These are phyloP conservation scores for Monotropa hypopitys DNA, from an alignment of 179 eudicot genomes.

Conservation along the genomic window DNA sequence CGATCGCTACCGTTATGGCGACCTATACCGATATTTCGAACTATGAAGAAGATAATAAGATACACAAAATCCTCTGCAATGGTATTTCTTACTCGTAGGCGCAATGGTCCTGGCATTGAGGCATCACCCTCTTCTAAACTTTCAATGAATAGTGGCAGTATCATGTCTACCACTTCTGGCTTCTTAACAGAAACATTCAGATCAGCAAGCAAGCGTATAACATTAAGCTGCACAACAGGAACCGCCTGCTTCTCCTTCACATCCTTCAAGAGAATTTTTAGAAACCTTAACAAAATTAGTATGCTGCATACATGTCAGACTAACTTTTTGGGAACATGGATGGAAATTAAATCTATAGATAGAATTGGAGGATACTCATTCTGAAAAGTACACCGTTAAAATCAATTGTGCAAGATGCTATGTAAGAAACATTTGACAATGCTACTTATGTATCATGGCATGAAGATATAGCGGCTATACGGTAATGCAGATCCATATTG, in stretches of 20 bases:
- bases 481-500: background rate
- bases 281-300: background rate
- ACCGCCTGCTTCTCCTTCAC: slow-evolving; percentile 58
- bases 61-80: background rate
- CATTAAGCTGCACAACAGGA: slow-evolving; percentile 68
- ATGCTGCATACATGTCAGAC: background rate
- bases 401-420: background rate
- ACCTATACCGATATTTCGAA: background rate
- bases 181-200: slow-evolving; percentile 65
- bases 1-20: background rate
- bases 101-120: slow-evolving; percentile 69
- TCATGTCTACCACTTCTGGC: slow-evolving; percentile 88
- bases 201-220: slow-evolving; percentile 82
- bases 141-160: slow-evolving; percentile 78
- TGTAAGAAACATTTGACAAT: background rate
- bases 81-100: slow-evolving; percentile 60
- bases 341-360: background rate
- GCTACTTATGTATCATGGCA: background rate
- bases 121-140: slow-evolving; percentile 97
- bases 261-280: slow-evolving; percentile 27
- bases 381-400: background rate
- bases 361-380: background rate
- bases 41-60: background rate
- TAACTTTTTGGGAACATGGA: background rate
- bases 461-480: background rate